Evolutionary conservation across 2,329 filamentous ascomycete genomes (phyloP), one percentile per base, ranked within the genome.

Genomic region (Tolypocladium ophioglossoides): DNA sequence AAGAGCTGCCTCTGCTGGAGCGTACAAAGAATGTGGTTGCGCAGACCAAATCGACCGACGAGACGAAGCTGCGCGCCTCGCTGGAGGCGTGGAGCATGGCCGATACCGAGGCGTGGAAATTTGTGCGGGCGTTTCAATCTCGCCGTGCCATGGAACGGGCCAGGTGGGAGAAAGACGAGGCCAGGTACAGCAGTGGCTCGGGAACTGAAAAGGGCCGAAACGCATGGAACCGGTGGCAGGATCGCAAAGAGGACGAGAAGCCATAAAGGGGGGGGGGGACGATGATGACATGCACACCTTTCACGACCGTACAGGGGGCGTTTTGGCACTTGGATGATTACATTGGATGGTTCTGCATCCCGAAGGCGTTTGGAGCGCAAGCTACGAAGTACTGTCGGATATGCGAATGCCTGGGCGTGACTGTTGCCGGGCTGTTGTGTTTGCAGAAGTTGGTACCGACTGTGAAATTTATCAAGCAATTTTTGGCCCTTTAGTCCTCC

Each of bases 51-150:
- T 64, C 70, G 4, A 68, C 69, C 0, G 64, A 70, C 4, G 74
- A 80, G 49, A 67, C 76, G 5, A 69, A 70, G 50, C 58, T 82
- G n/a, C 75, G 76, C 8, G 69, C 74, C 24, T 81, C 78, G 7
- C 71, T 83, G n/a, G 82, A 85, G 65, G 78, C 80, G 12, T 85
- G 82, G 82, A 84, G 82, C 64, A 66, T 90, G 59, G 86, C 83
- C 0, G 88, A 92, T 62, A 85, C 84, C 1, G 87, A 92, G 69
- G 83, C 83, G 1, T 92, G 87, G 87, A 82, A 80, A 62, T 91
- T 91, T 64, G 78, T 84, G 6, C 74, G 84, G 39, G 86, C 87
- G 0, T 89, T 80, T 58, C 72, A 83, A 51, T 86, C 85, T 20
- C 72, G 86, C 39, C 73, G 78, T 44, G 71, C 76, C 30, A 74